These are phyloP conservation scores for Penicillium argentinense DNA, from an alignment of 495 filamentous ascomycete genomes.

Conservation along the genomic window DNA sequence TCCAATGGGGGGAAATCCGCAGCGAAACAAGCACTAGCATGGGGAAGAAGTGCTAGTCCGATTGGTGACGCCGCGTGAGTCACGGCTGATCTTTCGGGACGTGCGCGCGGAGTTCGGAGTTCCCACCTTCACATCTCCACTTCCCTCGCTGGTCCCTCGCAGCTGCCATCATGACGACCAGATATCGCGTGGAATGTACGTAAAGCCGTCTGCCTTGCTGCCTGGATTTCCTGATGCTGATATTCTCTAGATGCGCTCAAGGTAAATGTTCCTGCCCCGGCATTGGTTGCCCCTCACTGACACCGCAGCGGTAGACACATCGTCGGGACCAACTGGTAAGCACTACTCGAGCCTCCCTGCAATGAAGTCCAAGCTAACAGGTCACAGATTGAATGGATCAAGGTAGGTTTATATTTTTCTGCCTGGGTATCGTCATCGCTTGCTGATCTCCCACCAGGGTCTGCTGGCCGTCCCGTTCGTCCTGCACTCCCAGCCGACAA, in stretches of 20 bases:
- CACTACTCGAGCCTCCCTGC: no score
- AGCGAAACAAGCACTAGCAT: no score
- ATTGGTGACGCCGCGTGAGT: no score
- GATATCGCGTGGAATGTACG: slow-evolving; percentile 89
- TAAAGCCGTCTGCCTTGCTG: slow-evolving; percentile 3
- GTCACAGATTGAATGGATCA: slow-evolving; percentile 66
- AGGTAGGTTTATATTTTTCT: slow-evolving; percentile 41
- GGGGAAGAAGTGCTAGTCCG: no score
- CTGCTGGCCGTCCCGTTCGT: slow-evolving; percentile 96
- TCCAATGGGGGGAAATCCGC: not conserved
- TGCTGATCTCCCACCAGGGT: slow-evolving; percentile 49
- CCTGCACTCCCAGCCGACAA: slow-evolving; percentile 90
- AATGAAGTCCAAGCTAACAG: no score
- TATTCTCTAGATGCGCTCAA: slow-evolving; percentile 72
- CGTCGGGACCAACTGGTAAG: slow-evolving; percentile 81
- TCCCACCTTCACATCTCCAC: not conserved
- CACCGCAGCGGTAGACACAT: slow-evolving; percentile 59
- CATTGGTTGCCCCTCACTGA: slow-evolving; percentile 16
- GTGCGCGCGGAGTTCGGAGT: slow-evolving; percentile 3
- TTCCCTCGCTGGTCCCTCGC: not conserved
- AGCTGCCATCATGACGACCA: slow-evolving; percentile 68
- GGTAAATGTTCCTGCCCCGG: no score
- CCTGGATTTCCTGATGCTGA: slow-evolving; percentile 8
- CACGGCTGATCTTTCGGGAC: not conserved
- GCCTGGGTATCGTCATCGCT: not conserved